Evolutionary conservation across 345 rosid species (phyloP).

Genomic region (Raphanus sativus): DNA sequence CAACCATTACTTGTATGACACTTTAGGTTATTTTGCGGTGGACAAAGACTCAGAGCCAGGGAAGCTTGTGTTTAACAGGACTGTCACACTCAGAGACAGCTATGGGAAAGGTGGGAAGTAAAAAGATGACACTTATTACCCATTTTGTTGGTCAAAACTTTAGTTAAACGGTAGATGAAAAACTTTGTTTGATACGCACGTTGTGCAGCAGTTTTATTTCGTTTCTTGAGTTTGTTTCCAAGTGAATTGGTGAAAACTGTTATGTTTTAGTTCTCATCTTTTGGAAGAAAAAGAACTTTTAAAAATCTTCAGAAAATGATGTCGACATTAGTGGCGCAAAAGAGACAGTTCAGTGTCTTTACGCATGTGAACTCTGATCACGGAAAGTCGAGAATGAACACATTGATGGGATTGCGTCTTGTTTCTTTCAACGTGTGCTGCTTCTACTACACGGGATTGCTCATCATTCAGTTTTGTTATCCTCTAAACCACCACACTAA

Average conservation of each 20-base stretch:
- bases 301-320: neutral
- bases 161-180: constrained; percentile 17
- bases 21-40: constrained; percentile 70
- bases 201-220: constrained; percentile 3
- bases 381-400: neutral
- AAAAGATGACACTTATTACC: constrained; percentile 2
- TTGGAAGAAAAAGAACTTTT: neutral
- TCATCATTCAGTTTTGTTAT: constrained; percentile 1
- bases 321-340: neutral
- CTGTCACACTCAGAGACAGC: constrained; percentile 68
- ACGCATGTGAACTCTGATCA: constrained; percentile 20
- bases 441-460: constrained; percentile 17
- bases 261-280: neutral
- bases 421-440: constrained; percentile 17
- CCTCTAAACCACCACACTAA: neutral
- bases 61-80: constrained; percentile 80
- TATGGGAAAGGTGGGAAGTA: constrained; percentile 55
- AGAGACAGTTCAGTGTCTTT: constrained; percentile 8
- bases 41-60: constrained; percentile 76
- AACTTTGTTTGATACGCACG: constrained; percentile 25
- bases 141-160: constrained; percentile 6
- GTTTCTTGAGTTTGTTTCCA: neutral
- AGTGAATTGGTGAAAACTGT: neutral
- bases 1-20: constrained; percentile 24
- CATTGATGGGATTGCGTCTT: constrained; percentile 22